Base-by-base conservation (phyloP, 768 basidiomycete genomes). In the Podaxis pistillaris region DNA sequence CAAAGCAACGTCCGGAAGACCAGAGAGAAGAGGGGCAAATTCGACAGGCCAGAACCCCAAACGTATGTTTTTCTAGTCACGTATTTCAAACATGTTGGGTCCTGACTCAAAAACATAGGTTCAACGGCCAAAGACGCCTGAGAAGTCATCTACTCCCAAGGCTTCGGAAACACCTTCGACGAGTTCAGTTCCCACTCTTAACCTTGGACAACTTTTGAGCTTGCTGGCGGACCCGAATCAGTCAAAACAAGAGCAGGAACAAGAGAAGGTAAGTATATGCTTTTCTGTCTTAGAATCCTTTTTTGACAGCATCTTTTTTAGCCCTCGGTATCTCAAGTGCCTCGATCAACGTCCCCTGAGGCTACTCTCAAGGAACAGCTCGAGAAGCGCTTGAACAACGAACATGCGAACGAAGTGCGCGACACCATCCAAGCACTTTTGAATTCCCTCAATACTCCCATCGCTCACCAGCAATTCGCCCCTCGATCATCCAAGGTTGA, bases 381-480 rank as follows among this genome's bases (percentile, higher is more conserved):
- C 8, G 72, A 74, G 61, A 58, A 70, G 24, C 74, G 76, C 26
- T 67, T 75, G 11, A 65, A 71, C 54, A 70, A 69, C 24, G 73
- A 76, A 53, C 64, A 69, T 15, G 67, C 69, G 13, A 63, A 68
- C 13, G 78, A 78, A 66, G 69, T 76, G 44, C 70, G 70, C n/a
- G 79, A 81, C 53, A 79, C 77, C 26, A 75, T 76, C 33, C 74
- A 78, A 60, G 78, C 76, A 30, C 72, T 78, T 60, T 68, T 78
- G 56, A 72, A 73, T 58, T 78, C 77, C 24, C 72, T 78, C 24
- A 54, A 66, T 13, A 70, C 72, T n/a, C 11, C n/a, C 22, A 28
- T 9, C 36, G 11, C 6, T n/a, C 24, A 9, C 15, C 67, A 30
- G 50, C 52, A 8, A 51, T 68, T 28, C 51, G 62, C 19, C 5